phyloP scores from a whole-genome alignment of 345 rosid species.

The Eucalyptus melliodora region DNA sequence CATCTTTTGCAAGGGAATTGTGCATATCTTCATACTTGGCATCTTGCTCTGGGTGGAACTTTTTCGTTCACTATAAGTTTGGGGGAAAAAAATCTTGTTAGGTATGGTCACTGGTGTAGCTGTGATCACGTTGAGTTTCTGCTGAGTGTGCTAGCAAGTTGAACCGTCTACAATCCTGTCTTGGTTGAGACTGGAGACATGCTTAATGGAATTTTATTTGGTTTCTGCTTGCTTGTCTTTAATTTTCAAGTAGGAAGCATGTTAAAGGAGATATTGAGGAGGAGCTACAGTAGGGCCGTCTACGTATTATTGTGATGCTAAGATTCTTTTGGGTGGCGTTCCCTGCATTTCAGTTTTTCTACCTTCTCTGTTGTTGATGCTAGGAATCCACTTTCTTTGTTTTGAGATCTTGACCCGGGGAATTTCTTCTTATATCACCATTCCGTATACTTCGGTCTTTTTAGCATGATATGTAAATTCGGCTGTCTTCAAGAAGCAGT shows the following conservation, averaged over 20 bases:
- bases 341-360: background rate
- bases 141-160: background rate
- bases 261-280: background rate
- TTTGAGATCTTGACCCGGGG: background rate
- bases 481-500: background rate
- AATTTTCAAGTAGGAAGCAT: background rate
- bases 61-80: background rate
- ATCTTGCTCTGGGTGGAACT: background rate
- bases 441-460: background rate
- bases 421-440: background rate
- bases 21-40: background rate
- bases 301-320: background rate
- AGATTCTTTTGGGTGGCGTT: background rate
- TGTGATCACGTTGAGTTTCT: background rate
- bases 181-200: background rate
- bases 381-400: background rate
- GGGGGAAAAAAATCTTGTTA: background rate
- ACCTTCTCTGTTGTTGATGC: background rate
- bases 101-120: background rate
- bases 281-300: background rate
- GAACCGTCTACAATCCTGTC: background rate
- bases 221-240: background rate
- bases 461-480: background rate
- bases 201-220: background rate
- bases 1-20: background rate